Percentiles rank a stretch among this genome's conserved stretches.
phyloP scores from a whole-genome alignment of 768 basidiomycete genomes.

The Mycena crocata region DNA sequence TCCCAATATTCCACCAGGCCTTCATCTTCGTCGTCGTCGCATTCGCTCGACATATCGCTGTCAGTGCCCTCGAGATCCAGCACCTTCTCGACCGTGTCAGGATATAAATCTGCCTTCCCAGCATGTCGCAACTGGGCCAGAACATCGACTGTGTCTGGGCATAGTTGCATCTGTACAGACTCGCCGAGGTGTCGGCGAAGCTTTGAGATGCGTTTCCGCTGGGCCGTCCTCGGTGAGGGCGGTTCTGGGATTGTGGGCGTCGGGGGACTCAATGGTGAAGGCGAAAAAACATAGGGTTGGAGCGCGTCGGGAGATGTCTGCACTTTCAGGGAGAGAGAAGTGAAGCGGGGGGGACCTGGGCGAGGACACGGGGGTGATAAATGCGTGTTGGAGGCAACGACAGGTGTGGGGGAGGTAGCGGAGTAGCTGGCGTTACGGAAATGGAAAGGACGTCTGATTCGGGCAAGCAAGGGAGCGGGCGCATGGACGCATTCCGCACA shows the following conservation, averaged over 20 bases:
- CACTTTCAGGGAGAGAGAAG: constrained; percentile 18
- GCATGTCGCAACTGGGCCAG: constrained; percentile 10
- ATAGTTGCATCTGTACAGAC: constrained; percentile 27
- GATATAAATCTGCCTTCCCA: constrained; percentile 10
- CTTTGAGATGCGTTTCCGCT: constrained; percentile 36
- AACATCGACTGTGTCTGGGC: constrained; percentile 9
- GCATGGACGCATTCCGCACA: constrained; percentile 6
- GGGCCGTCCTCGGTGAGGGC: constrained; percentile 36
- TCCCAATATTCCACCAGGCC: neutral
- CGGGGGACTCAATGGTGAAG: neutral
- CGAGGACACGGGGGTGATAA: constrained; percentile 3
- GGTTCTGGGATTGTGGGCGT: constrained; percentile 29
- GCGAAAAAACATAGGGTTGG: neutral
- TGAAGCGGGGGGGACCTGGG: constrained; percentile 10
- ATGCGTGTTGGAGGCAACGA: neutral
- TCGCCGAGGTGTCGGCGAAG: constrained; percentile 43
- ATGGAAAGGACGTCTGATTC: constrained; percentile 13
- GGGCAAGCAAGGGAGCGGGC: constrained; percentile 28
- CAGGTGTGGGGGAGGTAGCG: constrained; percentile 19
- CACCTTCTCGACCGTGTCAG: constrained; percentile 1
- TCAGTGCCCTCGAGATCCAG: constrained; percentile 15
- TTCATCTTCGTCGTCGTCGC: neutral
- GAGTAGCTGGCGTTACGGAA: constrained; percentile 21
- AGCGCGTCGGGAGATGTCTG: constrained; percentile 21
- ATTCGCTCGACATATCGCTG: constrained; percentile 24